Base-by-base conservation (phyloP, 2,329 filamentous ascomycete genomes). In the Penicillium hesseltinei region DNA sequence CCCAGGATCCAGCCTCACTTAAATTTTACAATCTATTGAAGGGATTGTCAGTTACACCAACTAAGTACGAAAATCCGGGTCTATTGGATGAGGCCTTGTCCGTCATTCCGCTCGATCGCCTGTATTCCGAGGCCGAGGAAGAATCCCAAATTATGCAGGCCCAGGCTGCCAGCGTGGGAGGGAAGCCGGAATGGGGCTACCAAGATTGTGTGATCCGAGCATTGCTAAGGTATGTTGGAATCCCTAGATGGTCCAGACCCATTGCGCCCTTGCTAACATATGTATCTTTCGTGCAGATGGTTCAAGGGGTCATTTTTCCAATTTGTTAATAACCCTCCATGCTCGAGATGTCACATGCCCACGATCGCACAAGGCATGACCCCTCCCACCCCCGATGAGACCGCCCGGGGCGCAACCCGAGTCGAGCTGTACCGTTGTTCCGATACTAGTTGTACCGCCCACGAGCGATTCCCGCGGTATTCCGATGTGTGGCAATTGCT, bases 251-350 rank as follows among this genome's bases (percentile, higher is more conserved):
- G 43, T 61, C 60, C 57, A 62, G 62, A 61, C 52, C 46, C 54
- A 27, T 15, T 46, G 39, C 51, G 36, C 53, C 47, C 56, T 43
- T 51, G 53, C 42, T 60, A 42, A 55, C 52, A 61, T 57, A 56
- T 45, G 51, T 58, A 62, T 51, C 21, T 57, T 31, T 31, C 9
- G 25, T 10, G 7, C 7, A 91, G 90, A 76, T 97, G 94, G 94
- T 99, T 97, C 80, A 96, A 94, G 79, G 84, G 89, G 63, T 88
- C 89, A 8, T 97, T 97, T 78, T 97, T 97, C 77, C 87, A 89
- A 59, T 99, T 92, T 88, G 91, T 97, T 68, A 96, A 97, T 79
- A 97, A 97, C 75, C 94, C 94, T 0, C 83, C 88, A 19, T 97
- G 94, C 75, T 84, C 88, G 10, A 81, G 85, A 54, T 99, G 94